Conservation (phyloP, 768 basidiomycete genomes). For the Nevesoporus exiguus region DNA sequence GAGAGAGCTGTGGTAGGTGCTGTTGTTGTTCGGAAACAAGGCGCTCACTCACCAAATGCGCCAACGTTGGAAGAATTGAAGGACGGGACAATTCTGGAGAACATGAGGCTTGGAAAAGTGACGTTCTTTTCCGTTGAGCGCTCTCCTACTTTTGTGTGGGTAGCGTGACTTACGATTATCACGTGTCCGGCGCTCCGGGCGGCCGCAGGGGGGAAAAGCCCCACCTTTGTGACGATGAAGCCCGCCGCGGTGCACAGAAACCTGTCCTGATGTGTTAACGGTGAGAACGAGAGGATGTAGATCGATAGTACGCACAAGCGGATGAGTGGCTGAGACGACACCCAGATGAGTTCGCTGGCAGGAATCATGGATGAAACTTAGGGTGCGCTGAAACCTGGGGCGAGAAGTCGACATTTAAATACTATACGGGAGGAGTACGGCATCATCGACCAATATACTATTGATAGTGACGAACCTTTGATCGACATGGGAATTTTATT, state of each 20-base stretch:
- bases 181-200: constrained; percentile 60
- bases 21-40: not conserved
- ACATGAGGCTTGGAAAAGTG: constrained; percentile 59
- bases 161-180: constrained; percentile 39
- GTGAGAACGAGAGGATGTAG: not conserved
- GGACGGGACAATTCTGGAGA: constrained; percentile 69
- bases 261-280: constrained; percentile 30
- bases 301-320: constrained; percentile 45
- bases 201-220: constrained; percentile 56
- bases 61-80: constrained; percentile 55
- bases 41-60: constrained; percentile 43
- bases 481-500: not conserved
- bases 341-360: constrained; percentile 55
- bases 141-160: not conserved
- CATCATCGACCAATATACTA: not conserved
- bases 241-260: constrained; percentile 53
- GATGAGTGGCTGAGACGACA: constrained; percentile 56
- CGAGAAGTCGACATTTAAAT: constrained; percentile 1
- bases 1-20: not conserved
- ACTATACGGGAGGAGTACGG: not conserved
- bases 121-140: constrained; percentile 41
- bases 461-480: not conserved
- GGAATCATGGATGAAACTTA: constrained; percentile 21
- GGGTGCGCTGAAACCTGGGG: not conserved
- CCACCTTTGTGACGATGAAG: constrained; percentile 55